These are phyloP conservation scores for Euphorbia celastroides DNA, from an alignment of 441 rosid species.

Conservation along the genomic window DNA sequence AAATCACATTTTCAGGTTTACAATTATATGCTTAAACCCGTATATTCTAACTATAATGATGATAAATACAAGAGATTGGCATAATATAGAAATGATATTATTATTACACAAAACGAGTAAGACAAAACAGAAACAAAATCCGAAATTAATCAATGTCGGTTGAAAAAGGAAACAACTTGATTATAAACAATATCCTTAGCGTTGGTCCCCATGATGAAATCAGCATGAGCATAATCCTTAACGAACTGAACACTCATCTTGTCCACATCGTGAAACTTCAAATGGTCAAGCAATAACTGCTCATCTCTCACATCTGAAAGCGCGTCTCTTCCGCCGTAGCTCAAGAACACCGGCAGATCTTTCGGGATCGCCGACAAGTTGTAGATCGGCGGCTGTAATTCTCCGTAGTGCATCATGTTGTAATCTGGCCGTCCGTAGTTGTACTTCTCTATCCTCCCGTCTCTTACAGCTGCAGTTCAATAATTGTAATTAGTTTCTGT, in stretches of 20 bases:
- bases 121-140: neutral
- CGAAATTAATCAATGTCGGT: slow-evolving; percentile 25
- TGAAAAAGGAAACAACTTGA: slow-evolving; percentile 49
- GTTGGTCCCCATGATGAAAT: slow-evolving; percentile 78
- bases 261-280: slow-evolving; percentile 60
- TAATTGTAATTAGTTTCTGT: too few species aligned
- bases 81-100: too few species aligned
- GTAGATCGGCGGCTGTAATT: slow-evolving; percentile 51
- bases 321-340: slow-evolving; percentile 71
- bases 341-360: slow-evolving; percentile 59
- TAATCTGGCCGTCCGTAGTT: slow-evolving; percentile 42
- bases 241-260: slow-evolving; percentile 58
- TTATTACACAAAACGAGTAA: too few species aligned
- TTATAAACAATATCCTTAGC: slow-evolving; percentile 75
- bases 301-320: slow-evolving; percentile 63
- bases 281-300: slow-evolving; percentile 41
- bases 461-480: slow-evolving; percentile 51
- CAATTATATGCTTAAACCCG: too few species aligned
- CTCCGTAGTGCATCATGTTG: slow-evolving; percentile 64
- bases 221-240: slow-evolving; percentile 70
- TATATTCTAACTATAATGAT: too few species aligned
- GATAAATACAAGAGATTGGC: too few species aligned
- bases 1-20: too few species aligned
- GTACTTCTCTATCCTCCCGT: slow-evolving; percentile 55
- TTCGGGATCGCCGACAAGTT: slow-evolving; percentile 74